Evolutionary conservation across 2,329 filamentous ascomycete genomes (phyloP).

Genomic region (Ophiosphaerella herpotricha): DNA sequence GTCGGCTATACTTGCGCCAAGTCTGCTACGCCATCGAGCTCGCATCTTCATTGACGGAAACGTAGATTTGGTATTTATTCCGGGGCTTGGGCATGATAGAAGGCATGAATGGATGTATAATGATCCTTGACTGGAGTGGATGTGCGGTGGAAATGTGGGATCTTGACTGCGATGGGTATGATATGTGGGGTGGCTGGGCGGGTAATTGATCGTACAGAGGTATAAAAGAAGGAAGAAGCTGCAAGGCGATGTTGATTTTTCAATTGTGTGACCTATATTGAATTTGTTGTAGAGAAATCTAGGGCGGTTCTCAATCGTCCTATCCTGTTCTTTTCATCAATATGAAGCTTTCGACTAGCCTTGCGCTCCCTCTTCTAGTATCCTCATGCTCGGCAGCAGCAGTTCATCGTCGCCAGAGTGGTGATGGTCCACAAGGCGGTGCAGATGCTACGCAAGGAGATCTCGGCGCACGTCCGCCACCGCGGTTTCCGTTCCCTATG

Average conservation of each 20-base stretch:
- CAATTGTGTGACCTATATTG: not conserved
- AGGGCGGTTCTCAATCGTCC: not conserved
- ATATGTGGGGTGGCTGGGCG: not conserved
- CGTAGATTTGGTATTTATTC: not conserved
- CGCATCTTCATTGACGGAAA: constrained; percentile 20
- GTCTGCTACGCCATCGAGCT: constrained; percentile 1
- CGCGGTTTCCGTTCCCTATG: constrained; percentile 28
- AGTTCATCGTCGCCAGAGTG: constrained; percentile 21
- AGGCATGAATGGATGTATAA: not conserved
- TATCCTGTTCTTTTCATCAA: constrained; percentile 3
- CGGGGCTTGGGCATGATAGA: constrained; percentile 1
- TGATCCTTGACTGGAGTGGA: not conserved
- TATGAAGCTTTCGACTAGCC: constrained; percentile 24
- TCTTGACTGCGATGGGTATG: not conserved
- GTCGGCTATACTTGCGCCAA: constrained; percentile 13
- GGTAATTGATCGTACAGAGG: not conserved
- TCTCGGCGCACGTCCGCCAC: constrained; percentile 23
- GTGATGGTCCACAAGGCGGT: constrained; percentile 27
- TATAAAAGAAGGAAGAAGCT: not conserved
- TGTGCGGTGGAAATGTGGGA: not conserved
- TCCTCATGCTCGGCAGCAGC: constrained; percentile 24
- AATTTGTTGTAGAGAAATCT: not conserved
- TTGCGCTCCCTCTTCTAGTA: constrained; percentile 25
- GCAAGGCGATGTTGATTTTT: not conserved
- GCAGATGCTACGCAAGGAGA: constrained; percentile 29